A percentile compares a stretch with the other conserved stretches of the same genome.
phyloP scores from a whole-genome alignment of 2,329 filamentous ascomycete genomes.

The Orbilia oligospora region DNA sequence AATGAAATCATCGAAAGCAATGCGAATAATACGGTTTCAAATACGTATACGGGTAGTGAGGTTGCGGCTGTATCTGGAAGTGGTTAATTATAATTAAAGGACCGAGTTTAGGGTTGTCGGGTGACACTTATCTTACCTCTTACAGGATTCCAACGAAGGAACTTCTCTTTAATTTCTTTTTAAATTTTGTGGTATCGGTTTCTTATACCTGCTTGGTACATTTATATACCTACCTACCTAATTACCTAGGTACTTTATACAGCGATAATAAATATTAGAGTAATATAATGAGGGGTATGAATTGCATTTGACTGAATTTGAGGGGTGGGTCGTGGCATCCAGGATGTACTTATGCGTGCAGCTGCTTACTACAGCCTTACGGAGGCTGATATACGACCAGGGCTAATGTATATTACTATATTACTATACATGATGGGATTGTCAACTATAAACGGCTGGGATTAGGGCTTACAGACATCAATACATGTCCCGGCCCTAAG shows the following conservation, averaged over 20 bases:
- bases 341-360: neutral
- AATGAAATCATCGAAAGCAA: slow-evolving; percentile 66
- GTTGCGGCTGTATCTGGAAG: neutral
- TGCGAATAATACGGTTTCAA: neutral
- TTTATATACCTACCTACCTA: too few relatives aligned
- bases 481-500: neutral
- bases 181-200: neutral
- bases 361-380: slow-evolving; percentile 17
- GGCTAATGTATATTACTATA: too few relatives aligned
- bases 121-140: neutral
- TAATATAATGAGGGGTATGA: too few relatives aligned
- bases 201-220: neutral
- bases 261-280: too few relatives aligned
- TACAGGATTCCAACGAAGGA: neutral
- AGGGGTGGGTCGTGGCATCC: neutral
- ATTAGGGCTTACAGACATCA: neutral
- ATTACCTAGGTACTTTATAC: neutral
- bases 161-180: neutral
- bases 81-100: too few relatives aligned
- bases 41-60: neutral
- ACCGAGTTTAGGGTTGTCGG: neutral
- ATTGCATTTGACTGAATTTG: too few relatives aligned
- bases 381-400: neutral
- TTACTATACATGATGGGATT: neutral
- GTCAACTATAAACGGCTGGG: neutral